phyloP scores from a whole-genome alignment of 2,329 filamentous ascomycete species.

The Colletotrichum filicis region DNA sequence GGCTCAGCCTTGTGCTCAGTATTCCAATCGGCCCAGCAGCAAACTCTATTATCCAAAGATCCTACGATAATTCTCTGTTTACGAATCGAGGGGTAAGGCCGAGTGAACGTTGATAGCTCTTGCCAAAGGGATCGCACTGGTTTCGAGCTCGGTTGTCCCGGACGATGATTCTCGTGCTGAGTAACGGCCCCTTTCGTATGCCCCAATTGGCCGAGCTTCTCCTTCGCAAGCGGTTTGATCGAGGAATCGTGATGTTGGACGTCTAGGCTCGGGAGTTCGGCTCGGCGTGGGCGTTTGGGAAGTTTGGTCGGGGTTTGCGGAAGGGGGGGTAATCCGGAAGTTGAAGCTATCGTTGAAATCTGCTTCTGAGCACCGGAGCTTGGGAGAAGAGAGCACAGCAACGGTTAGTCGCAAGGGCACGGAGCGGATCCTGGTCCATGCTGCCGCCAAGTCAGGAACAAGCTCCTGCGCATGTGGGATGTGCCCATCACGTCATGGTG shows the following conservation, averaged over 20 bases:
- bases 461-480: constrained; percentile 31
- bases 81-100: not conserved
- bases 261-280: not conserved
- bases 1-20: constrained; percentile 8
- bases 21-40: not conserved
- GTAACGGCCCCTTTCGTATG: constrained; percentile 7
- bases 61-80: not conserved
- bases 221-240: constrained; percentile 17
- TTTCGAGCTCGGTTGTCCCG: constrained; percentile 13
- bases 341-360: constrained; percentile 34
- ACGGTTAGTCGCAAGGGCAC: constrained; percentile 16
- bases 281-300: not conserved
- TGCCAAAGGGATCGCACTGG: not conserved
- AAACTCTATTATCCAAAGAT: not conserved
- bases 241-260: not conserved
- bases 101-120: not conserved
- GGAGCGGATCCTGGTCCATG: constrained; percentile 8
- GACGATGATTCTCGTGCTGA: not conserved
- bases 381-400: constrained; percentile 3
- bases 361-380: constrained; percentile 19
- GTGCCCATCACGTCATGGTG: constrained; percentile 36
- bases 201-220: constrained; percentile 11
- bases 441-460: constrained; percentile 32
- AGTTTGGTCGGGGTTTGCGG: constrained; percentile 8
- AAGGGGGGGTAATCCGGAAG: constrained; percentile 12